These are phyloP conservation scores for Phytophthora ramorum DNA, from an alignment of 352 stramenopile genomes.

Conservation along the genomic window DNA sequence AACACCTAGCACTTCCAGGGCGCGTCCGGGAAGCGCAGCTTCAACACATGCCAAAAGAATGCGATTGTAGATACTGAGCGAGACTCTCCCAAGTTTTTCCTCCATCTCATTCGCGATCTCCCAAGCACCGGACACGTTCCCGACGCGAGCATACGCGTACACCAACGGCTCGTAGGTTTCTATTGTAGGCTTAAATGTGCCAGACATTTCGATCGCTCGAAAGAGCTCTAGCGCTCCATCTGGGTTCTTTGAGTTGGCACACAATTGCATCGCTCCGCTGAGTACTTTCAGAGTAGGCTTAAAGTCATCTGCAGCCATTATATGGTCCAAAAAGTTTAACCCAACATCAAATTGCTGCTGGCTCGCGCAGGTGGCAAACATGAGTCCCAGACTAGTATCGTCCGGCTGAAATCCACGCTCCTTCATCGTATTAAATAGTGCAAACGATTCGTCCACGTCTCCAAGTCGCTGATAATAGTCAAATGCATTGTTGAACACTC, in stretches of 20 bases:
- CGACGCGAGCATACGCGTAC: slow-evolving; percentile 57
- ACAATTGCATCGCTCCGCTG: slow-evolving; percentile 61
- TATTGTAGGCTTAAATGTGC: slow-evolving; percentile 36
- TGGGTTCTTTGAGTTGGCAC: slow-evolving; percentile 51
- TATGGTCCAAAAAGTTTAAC: slow-evolving; percentile 66
- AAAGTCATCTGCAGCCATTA: slow-evolving; percentile 52
- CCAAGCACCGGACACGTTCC: slow-evolving; percentile 54
- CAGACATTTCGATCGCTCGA: slow-evolving; percentile 53
- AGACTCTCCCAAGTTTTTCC: slow-evolving; percentile 45
- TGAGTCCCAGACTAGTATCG: slow-evolving; percentile 55
- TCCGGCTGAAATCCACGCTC: slow-evolving; percentile 46
- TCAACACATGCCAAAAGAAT: slow-evolving; percentile 66
- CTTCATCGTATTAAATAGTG: slow-evolving; percentile 73
- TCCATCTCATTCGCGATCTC: slow-evolving; percentile 53
- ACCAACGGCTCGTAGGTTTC: slow-evolving; percentile 58
- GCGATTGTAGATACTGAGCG: slow-evolving; percentile 58
- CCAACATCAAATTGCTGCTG: slow-evolving; percentile 57
- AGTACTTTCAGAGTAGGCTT: slow-evolving; percentile 54
- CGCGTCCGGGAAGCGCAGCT: slow-evolving; percentile 39
- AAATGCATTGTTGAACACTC: slow-evolving; percentile 73
- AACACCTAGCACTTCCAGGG: slow-evolving; percentile 50
- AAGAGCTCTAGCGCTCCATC: slow-evolving; percentile 61
- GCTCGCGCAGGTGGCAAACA: slow-evolving; percentile 64
- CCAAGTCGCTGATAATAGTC: slow-evolving; percentile 65
- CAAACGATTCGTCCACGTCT: slow-evolving; percentile 54